A percentile compares a stretch with the other conserved stretches of the same genome.
Evolutionary conservation across 306 rosid genomes (phyloP).

Genomic region (Quercus gilva): DNA sequence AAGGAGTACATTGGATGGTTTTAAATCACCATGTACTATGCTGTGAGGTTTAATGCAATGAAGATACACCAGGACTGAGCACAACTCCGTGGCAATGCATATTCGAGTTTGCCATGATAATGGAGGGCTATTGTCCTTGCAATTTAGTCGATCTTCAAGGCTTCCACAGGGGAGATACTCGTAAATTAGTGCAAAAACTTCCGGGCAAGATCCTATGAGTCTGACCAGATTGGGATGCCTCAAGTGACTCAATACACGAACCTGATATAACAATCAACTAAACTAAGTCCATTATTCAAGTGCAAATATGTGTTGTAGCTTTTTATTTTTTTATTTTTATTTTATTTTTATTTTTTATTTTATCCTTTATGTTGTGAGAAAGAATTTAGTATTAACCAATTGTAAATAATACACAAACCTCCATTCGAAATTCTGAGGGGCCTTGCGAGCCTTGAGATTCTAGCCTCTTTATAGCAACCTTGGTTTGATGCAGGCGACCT

Average conservation of each 20-base stretch:
- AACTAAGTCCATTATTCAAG: not conserved
- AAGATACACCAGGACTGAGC: constrained; percentile 54
- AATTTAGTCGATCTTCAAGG: constrained; percentile 51
- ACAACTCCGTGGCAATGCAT: constrained; percentile 44
- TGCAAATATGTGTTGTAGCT: not conserved
- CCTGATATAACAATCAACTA: constrained; percentile 26
- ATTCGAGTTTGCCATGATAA: constrained; percentile 54
- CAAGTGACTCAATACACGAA: constrained; percentile 47
- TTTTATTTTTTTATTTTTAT: no score
- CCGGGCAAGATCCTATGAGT: constrained; percentile 53
- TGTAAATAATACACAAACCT: constrained; percentile 27
- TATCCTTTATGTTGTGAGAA: not conserved
- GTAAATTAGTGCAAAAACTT: constrained; percentile 41
- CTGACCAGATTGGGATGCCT: constrained; percentile 53
- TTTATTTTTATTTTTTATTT: no score
- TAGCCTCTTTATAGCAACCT: constrained; percentile 77
- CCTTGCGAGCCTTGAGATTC: constrained; percentile 61
- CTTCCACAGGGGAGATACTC: constrained; percentile 58
- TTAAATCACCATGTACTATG: constrained; percentile 53
- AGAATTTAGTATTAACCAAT: not conserved
- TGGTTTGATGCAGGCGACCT: constrained; percentile 68
- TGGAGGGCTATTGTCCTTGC: constrained; percentile 48
- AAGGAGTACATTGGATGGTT: constrained; percentile 49
- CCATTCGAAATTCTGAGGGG: constrained; percentile 54
- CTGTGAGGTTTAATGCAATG: constrained; percentile 50